Conservation (phyloP, 768 basidiomycete genomes). For the Mycena polygramma region DNA sequence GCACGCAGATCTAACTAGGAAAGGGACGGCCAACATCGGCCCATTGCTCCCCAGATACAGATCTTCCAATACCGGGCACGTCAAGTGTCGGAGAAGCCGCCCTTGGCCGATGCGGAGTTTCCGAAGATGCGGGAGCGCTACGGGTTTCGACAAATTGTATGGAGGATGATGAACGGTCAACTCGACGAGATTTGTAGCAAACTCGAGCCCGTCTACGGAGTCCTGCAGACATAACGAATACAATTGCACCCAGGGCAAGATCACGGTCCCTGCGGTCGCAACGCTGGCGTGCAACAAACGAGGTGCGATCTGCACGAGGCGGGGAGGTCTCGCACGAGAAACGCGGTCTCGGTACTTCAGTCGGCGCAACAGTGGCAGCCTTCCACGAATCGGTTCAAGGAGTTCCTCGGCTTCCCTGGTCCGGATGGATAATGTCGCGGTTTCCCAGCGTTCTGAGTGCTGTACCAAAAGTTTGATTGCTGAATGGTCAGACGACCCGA, state of each 20-base stretch:
- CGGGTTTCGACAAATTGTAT: background rate
- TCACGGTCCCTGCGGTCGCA: background rate
- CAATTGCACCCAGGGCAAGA: constrained; percentile 2
- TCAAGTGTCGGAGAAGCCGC: background rate
- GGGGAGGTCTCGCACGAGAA: background rate
- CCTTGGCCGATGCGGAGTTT: background rate
- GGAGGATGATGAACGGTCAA: background rate
- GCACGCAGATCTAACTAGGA: background rate
- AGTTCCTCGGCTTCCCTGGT: background rate
- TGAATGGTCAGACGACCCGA: background rate
- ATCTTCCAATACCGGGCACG: constrained; percentile 5
- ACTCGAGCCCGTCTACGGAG: background rate
- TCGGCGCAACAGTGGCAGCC: constrained; percentile 9
- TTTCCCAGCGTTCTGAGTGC: constrained; percentile 4
- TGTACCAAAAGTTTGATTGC: background rate
- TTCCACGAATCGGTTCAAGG: background rate
- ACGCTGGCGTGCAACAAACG: constrained; percentile 1
- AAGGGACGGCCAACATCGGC: background rate
- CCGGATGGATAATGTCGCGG: background rate
- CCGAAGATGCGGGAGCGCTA: background rate
- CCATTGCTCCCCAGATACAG: background rate
- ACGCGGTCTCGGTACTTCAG: background rate
- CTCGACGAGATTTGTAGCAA: constrained; percentile 3
- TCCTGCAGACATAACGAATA: background rate
- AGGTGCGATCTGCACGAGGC: constrained; percentile 4